Evolutionary conservation across 169 alveolate species (phyloP), one percentile per base, ranked within the genome.

Genomic region (Eimeria necatrix): DNA sequence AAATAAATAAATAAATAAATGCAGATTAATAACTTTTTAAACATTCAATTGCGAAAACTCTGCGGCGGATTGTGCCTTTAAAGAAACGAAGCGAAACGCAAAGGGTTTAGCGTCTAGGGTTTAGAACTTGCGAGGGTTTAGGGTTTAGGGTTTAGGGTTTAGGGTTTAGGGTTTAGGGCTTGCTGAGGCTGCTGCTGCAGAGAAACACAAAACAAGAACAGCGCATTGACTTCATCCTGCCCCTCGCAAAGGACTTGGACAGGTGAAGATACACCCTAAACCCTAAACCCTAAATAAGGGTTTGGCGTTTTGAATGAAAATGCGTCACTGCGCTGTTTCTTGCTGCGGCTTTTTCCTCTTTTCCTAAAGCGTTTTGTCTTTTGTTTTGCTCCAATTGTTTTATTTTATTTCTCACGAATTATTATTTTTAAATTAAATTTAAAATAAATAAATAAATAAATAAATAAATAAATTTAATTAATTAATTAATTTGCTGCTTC

Each of bases 191-290:
- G 26, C 0, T 41, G 26, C 24, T 91, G 87, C 96, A 94, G 96
- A 83, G 96, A 32, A 64, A 94, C 80, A 86, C 96, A 8, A 51
- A 41, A 10, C 24, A 22, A 59, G 96, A 94, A 22, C 92, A 94
- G 73, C 71, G 96, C 59, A 56, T 94, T 5, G 96, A 94, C 70
- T 85, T 94, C 61, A 94, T 88, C 46, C 80, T 94, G 0, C 70
- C 93, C 4, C 96, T 94, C 26, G 96, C 96, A 0, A 94, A 94
- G 71, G 96, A 94, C 52, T 88, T 76, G 0, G 96, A 94, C 94
- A 64, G 94, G 96, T 94, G 56, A 22, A 22, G 26, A 4, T n/a
- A 8, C 24, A 18, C 46, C 32, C 93, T n/a, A n/a, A n/a, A n/a
- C n/a, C n/a, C n/a, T n/a, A n/a, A n/a, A n/a, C n/a, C n/a, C n/a